Base-by-base conservation (phyloP, 1,139 yeast species). In the Lodderomyces theae region DNA sequence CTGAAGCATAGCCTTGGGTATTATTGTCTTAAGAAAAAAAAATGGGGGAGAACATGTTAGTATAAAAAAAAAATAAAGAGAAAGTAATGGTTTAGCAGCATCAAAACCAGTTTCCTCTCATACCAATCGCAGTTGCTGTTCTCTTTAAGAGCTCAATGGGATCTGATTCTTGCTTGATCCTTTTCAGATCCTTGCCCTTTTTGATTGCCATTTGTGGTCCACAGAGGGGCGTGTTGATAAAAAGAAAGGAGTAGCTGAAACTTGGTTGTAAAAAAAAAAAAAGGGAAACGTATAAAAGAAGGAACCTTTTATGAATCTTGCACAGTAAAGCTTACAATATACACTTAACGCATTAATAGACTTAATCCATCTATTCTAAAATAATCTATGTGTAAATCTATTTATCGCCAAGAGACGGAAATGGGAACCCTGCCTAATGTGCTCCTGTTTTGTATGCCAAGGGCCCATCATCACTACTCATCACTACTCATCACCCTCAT, bases 61-160 rank as follows among this genome's bases (percentile, higher is more conserved):
- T n/a, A n/a, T 13, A 24, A 15, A 18, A 28, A 25, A 4, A 10
- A 17, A 33, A 37, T 40, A 36, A 38, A 34, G 32, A 17, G 15
- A 16, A 25, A 25, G 16, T 28, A 34, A 18, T 5, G n/a, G 34
- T 5, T 3, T 16, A 16, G 13, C 26, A n/a, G 15, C 37, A 25
- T 23, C 22, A n/a, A 34, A 16, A 17, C 17, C 35, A 13, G 25
- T 32, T 8, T 32, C 35, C n/a, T 23, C 22, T 40, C 57, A 50
- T 53, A 53, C 57, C 51, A 39, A 50, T 50, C 11, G 53, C 56
- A 22, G 54, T 46, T 2, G 50, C 52, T 2, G 52, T 49, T 40
- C 49, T 33, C 31, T 45, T 51, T 15, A 47, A 42, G n/a, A 44
- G 19, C 29, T 48, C 54, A 41, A 49, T 47, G 9, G 47, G 49